Evolutionary conservation across 1,139 yeast genomes (phyloP).

Genomic region (Taphrina sp.): DNA sequence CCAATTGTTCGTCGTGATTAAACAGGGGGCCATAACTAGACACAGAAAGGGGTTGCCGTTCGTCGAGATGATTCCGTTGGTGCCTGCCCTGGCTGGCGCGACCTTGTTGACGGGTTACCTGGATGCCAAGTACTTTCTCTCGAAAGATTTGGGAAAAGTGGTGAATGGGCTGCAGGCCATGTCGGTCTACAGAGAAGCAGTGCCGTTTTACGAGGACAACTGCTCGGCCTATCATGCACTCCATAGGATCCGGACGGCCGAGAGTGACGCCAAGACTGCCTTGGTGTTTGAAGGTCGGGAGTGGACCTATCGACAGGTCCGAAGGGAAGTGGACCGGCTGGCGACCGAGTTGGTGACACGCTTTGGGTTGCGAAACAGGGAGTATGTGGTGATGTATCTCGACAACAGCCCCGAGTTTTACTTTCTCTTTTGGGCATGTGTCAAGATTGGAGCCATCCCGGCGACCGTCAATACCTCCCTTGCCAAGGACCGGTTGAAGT

Average conservation of each 20-base stretch:
- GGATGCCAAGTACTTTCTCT: slow-evolving; percentile 21
- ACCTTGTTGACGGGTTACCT: slow-evolving; percentile 23
- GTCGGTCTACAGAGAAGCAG: slow-evolving; percentile 23
- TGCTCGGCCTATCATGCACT: no score
- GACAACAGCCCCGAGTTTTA: slow-evolving; percentile 24
- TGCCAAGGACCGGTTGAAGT: no score
- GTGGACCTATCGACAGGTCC: slow-evolving; percentile 25
- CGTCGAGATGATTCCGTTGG: no score
- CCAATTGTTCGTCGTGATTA: no score
- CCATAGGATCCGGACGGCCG: background rate
- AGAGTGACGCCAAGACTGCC: no score
- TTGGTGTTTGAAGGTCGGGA: slow-evolving; percentile 24
- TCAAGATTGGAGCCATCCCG: slow-evolving; percentile 25
- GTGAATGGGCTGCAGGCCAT: no score
- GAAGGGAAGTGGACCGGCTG: slow-evolving; percentile 2
- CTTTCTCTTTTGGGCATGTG: slow-evolving; percentile 19
- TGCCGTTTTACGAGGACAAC: slow-evolving; percentile 7
- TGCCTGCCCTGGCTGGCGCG: slow-evolving; percentile 1
- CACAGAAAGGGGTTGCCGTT: no score
- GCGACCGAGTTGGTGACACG: slow-evolving; percentile 19
- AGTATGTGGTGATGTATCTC: slow-evolving; percentile 19
- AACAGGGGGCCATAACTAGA: no score
- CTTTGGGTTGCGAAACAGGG: slow-evolving; percentile 18
- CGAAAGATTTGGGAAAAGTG: slow-evolving; percentile 16
- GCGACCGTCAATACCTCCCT: slow-evolving; percentile 51